These are phyloP conservation scores for Yamadazyma phyllophila DNA, from an alignment of 805 yeast genomes.

Conservation along the genomic window DNA sequence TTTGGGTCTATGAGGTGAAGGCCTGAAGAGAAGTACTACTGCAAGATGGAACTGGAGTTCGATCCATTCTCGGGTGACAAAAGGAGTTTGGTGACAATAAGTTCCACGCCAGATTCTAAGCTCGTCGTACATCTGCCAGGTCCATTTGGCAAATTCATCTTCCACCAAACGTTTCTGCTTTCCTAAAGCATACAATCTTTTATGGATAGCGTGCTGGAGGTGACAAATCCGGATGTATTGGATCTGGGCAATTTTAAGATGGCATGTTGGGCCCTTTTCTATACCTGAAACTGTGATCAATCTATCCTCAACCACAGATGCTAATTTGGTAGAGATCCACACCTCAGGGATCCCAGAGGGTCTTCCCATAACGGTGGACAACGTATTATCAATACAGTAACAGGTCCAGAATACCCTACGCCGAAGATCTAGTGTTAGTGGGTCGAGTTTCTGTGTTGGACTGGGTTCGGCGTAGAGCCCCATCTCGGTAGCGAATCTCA, in stretches of 20 bases:
- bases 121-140: constrained; percentile 16
- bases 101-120: constrained; percentile 12
- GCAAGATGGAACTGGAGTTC: constrained; percentile 15
- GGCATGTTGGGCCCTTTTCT: constrained; percentile 11
- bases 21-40: constrained; percentile 13
- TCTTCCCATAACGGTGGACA: constrained; percentile 13
- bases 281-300: constrained; percentile 11
- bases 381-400: constrained; percentile 13
- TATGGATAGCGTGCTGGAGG: constrained; percentile 13
- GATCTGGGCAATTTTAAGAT: constrained; percentile 13
- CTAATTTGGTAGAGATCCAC: constrained; percentile 13
- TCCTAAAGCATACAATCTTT: constrained; percentile 9
- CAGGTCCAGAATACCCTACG: constrained; percentile 16
- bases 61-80: constrained; percentile 15
- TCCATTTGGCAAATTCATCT: constrained; percentile 10
- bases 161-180: not conserved
- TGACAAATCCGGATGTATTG: constrained; percentile 12
- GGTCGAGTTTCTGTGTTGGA: constrained; percentile 11
- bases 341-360: constrained; percentile 13
- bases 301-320: constrained; percentile 13
- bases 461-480: constrained; percentile 14
- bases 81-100: constrained; percentile 10
- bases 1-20: constrained; percentile 13
- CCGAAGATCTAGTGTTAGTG: constrained; percentile 12
- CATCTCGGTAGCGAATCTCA: constrained; percentile 16